A percentile compares a stretch with the other conserved stretches of the same genome.
Evolutionary conservation across 179 eudicot species (phyloP).

Genomic region (Drosera spatulata): DNA sequence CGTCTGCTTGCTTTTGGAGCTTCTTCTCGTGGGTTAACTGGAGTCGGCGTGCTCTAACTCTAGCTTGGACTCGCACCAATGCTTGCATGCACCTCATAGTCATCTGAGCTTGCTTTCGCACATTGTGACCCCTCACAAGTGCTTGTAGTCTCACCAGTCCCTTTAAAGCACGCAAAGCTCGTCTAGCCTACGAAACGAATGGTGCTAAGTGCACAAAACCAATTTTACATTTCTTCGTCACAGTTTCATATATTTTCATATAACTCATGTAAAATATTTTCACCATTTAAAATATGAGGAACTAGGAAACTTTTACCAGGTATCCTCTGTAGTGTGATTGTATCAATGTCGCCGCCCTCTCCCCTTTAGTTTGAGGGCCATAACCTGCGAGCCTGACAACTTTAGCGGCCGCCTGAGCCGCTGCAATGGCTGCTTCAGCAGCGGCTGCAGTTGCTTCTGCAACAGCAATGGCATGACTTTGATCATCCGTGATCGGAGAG

Average conservation of each 20-base stretch:
- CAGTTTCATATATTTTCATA: no score
- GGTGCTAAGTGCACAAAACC: neutral
- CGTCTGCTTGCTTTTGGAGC: conserved; percentile 13
- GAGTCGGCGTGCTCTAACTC: conserved; percentile 51
- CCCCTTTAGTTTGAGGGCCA: conserved; percentile 49
- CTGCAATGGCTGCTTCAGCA: conserved; percentile 42
- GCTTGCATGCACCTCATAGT: conserved; percentile 98
- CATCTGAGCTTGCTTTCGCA: conserved; percentile 91
- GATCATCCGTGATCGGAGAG: conserved; percentile 14
- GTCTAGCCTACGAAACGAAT: conserved; percentile 39
- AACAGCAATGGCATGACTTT: conserved; percentile 23
- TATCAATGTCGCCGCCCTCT: conserved; percentile 61
- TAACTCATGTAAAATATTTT: no score
- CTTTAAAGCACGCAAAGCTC: conserved; percentile 89
- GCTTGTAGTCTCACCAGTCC: conserved; percentile 96
- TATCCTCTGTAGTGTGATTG: conserved; percentile 86
- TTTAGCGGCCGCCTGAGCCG: conserved; percentile 43
- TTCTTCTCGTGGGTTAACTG: conserved; percentile 30
- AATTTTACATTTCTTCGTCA: no score
- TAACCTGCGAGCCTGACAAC: conserved; percentile 51
- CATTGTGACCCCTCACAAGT: conserved; percentile 86
- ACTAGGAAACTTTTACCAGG: conserved; percentile 29
- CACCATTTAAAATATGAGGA: neutral
- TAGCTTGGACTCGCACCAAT: conserved; percentile 21
- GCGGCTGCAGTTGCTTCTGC: conserved; percentile 43